A percentile compares a stretch with the other conserved stretches of the same genome.
These are phyloP conservation scores for Entomophthora muscae DNA, from an alignment of 371 early-diverging fungal species.

Conservation along the genomic window DNA sequence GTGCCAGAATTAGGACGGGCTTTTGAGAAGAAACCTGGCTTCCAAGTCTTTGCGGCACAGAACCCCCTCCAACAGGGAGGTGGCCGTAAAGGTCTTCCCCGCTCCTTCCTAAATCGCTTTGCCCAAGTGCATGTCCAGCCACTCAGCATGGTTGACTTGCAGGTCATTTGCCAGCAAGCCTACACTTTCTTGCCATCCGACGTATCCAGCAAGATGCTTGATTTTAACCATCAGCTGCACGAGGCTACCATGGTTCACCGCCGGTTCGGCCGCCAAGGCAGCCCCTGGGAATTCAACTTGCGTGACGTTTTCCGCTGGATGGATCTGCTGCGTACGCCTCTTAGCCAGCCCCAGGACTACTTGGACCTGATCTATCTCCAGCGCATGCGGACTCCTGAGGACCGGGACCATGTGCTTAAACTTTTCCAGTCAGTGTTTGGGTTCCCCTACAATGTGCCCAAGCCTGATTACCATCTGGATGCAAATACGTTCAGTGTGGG, in stretches of 20 bases:
- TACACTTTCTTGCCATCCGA: conserved; percentile 35
- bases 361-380: conserved; percentile 69
- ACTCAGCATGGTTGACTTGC: conserved; percentile 63
- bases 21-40: conserved; percentile 75
- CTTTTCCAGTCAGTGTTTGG: conserved; percentile 49
- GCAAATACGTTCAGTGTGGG: conserved; percentile 30
- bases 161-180: conserved; percentile 48
- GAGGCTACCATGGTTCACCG: conserved; percentile 62
- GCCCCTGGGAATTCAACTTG: conserved; percentile 96
- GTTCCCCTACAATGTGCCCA: conserved; percentile 20
- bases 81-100: conserved; percentile 96
- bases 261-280: conserved; percentile 66
- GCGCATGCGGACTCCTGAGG: conserved; percentile 69
- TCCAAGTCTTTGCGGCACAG: conserved; percentile 98
- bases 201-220: conserved; percentile 50
- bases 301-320: conserved; percentile 94
- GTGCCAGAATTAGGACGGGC: conserved; percentile 83
- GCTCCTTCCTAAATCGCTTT: conserved; percentile 78
- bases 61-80: conserved; percentile 98
- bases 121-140: conserved; percentile 91
- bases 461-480: conserved; percentile 18
- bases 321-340: conserved; percentile 33
- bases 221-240: conserved; percentile 75
- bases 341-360: conserved; percentile 43
- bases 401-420: conserved; percentile 43